phyloP scores from a whole-genome alignment of 192 early-diverging fungal species.

The Backusella luteola region DNA sequence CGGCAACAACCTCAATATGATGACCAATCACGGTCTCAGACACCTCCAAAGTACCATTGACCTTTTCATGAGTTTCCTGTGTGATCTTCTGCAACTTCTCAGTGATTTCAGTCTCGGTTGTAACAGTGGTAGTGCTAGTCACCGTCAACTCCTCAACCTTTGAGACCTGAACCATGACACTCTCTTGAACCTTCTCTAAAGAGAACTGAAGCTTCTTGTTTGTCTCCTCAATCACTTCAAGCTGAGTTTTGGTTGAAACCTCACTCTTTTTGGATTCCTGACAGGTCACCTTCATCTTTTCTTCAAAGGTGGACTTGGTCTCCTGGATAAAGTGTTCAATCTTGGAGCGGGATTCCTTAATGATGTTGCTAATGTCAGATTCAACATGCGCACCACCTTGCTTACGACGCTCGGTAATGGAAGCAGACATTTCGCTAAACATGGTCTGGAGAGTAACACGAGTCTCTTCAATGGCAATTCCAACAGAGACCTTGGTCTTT shows the following conservation, averaged over 20 bases:
- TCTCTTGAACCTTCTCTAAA: background rate
- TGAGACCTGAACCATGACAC: slow-evolving; percentile 8
- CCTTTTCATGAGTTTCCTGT: background rate
- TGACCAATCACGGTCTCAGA: slow-evolving; percentile 17
- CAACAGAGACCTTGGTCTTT: slow-evolving; percentile 8
- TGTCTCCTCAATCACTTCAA: background rate
- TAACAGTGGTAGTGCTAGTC: background rate
- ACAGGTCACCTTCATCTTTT: background rate
- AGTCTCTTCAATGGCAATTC: slow-evolving; percentile 7
- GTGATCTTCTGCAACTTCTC: slow-evolving; percentile 3
- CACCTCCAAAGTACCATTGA: background rate
- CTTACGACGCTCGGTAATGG: slow-evolving; percentile 1
- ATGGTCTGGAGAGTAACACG: background rate
- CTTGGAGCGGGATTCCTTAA: slow-evolving; percentile 3
- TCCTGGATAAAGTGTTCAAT: background rate
- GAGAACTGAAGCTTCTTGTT: slow-evolving; percentile 8
- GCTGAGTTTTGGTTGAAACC: background rate
- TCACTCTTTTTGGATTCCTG: slow-evolving; percentile 1
- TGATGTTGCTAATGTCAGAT: slow-evolving; percentile 10
- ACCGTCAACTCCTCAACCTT: slow-evolving; percentile 10
- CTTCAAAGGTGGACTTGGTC: background rate
- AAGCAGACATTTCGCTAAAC: background rate
- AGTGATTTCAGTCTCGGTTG: background rate
- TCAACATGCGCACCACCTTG: slow-evolving; percentile 16
- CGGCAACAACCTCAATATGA: slow-evolving; percentile 14